Base-by-base conservation (phyloP, 139 green algal species). In the Picochlorum sp. region DNA sequence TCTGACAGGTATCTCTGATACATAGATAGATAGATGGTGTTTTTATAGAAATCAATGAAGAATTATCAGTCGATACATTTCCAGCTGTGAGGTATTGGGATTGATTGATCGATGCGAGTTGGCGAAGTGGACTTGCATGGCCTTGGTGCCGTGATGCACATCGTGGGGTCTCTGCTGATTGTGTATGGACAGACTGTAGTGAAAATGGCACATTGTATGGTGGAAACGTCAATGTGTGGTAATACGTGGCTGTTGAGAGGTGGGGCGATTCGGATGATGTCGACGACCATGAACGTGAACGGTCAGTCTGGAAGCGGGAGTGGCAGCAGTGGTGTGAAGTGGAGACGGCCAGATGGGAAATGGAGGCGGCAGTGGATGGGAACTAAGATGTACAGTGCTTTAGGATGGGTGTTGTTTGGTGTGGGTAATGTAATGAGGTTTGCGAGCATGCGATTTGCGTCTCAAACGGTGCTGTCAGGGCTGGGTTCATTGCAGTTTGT, bases 371-470 rank as follows among this genome's bases (percentile, higher is more conserved):
- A 78, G 40, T 37, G 35, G 22, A 57, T 56, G n/a, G 72, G 72
- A 24, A 66, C 62, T 26, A 72, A 60, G 35, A 41, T 45, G 18
- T 78, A 76, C 33, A 39, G 65, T 13, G n/a, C 54, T 6, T 33
- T 65, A 12, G 72, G 69, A 4, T 80, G 72, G 72, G 5, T 9
- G 5, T 24, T 67, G 1, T 80, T 80, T 62, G 63, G 53, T 3
- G 50, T 61, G 5, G 72, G 72, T 31, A 80, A 80, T 57, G 43
- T 79, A 33, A 43, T 75, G 72, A 67, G 72, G 20, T 80, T 80
- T 47, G 59, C 68, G 12, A 51, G 57, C 31, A 80, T 80, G 72
- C 57, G 72, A 33, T 80, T 80, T 65, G 69, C 69, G 1, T 63
- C 72, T 3, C 72, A 80, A 41, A 78, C 70, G 16, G 72, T 80